phyloP scores from a whole-genome alignment of 306 rosid species.

The Trifolium dubium region DNA sequence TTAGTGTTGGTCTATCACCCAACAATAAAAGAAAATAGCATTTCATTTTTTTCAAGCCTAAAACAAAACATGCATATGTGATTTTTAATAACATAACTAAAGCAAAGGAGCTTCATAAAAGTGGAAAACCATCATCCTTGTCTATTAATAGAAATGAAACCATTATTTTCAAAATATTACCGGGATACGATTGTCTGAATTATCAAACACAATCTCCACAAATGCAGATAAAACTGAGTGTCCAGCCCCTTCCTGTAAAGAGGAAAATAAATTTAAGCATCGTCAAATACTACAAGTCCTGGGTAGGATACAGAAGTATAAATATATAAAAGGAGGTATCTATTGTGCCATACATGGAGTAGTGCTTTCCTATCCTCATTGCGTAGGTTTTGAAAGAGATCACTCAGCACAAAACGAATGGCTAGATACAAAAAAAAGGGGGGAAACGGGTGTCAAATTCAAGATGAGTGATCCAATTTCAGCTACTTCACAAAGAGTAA shows the following conservation, averaged over 20 bases:
- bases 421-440: conserved; percentile 56
- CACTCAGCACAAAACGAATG: conserved; percentile 92
- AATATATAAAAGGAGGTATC: conserved; percentile 19
- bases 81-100: not conserved
- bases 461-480: conserved; percentile 21
- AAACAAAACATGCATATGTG: not conserved
- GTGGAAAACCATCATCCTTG: conserved; percentile 12
- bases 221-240: conserved; percentile 87
- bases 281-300: conserved; percentile 22
- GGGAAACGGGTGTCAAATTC: conserved; percentile 1
- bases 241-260: conserved; percentile 93
- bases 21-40: too few relatives aligned
- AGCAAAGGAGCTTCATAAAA: conserved; percentile 5
- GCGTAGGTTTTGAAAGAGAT: conserved; percentile 85
- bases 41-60: too few relatives aligned
- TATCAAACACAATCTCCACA: conserved; percentile 98
- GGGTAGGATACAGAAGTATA: conserved; percentile 6
- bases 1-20: not conserved
- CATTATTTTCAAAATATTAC: conserved; percentile 51
- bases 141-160: conserved; percentile 20
- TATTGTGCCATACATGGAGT: conserved; percentile 77
- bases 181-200: conserved; percentile 95
- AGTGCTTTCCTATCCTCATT: conserved; percentile 84
- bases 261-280: conserved; percentile 32
- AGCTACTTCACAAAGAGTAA: conserved; percentile 32